phyloP scores from a whole-genome alignment of 1,284 basidiomycete genomes.

The Phylloporus sp. region DNA sequence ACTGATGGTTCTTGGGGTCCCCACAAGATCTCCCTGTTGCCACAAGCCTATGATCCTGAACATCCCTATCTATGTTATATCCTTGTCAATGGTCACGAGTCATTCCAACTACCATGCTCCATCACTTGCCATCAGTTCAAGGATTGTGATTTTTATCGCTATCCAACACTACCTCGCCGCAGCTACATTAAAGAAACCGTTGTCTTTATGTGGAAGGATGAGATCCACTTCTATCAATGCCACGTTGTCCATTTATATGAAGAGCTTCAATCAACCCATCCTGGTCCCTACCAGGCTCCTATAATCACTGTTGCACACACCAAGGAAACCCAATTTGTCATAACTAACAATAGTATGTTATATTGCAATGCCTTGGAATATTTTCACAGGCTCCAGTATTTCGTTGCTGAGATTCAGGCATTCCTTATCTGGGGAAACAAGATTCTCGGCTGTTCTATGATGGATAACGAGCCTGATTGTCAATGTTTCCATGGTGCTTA shows the following conservation, averaged over 20 bases:
- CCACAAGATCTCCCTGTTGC: conserved; percentile 5
- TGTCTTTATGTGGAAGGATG: neutral
- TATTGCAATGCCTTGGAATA: no score
- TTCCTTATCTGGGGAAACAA: no score
- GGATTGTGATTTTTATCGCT: conserved; percentile 11
- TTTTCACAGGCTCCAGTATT: no score
- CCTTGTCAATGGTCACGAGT: neutral
- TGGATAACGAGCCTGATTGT: no score
- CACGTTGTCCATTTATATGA: neutral
- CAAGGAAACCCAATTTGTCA: conserved; percentile 1
- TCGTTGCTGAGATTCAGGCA: no score
- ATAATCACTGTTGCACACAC: neutral
- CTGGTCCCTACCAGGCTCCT: conserved; percentile 6
- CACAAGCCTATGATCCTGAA: neutral
- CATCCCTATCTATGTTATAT: conserved; percentile 5
- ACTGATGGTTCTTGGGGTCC: conserved; percentile 15
- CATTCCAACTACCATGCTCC: conserved; percentile 1
- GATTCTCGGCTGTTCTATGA: no score
- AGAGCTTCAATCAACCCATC: neutral
- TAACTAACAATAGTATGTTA: conserved; percentile 5
- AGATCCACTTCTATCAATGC: neutral
- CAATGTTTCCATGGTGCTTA: no score
- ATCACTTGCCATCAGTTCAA: neutral
- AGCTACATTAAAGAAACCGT: conserved; percentile 7
- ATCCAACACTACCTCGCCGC: neutral